phyloP scores from a whole-genome alignment of 768 basidiomycete genomes.

The Peribolospora kevripleyi region DNA sequence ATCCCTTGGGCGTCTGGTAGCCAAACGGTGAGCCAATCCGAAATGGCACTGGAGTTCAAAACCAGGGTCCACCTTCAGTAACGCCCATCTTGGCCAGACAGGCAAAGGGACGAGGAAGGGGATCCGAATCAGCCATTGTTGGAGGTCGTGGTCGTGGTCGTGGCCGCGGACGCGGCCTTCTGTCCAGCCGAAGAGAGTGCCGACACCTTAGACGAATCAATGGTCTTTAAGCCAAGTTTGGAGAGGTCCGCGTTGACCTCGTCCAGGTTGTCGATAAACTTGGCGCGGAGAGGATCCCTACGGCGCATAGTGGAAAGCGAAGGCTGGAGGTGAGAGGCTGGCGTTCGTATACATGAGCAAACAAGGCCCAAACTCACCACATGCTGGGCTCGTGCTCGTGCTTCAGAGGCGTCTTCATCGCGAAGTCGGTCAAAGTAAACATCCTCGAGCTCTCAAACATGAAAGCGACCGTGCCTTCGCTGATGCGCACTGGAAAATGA shows the following conservation, averaged over 20 bases:
- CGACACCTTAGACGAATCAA: neutral
- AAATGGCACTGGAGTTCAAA: too few relatives aligned
- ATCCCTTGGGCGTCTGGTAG: too few relatives aligned
- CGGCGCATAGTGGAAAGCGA: neutral
- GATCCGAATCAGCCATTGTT: too few relatives aligned
- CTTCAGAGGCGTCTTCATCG: constrained; percentile 34
- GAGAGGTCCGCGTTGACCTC: constrained; percentile 31
- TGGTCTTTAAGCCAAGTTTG: constrained; percentile 17
- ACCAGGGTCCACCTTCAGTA: too few relatives aligned
- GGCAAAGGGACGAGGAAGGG: too few relatives aligned
- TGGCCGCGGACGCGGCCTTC: too few relatives aligned
- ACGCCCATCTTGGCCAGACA: too few relatives aligned
- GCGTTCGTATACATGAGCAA: neutral
- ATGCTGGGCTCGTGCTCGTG: constrained; percentile 33
- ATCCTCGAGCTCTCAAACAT: constrained; percentile 43
- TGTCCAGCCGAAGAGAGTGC: too few relatives aligned
- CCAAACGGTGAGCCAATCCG: too few relatives aligned
- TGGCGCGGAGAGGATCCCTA: constrained; percentile 33
- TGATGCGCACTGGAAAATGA: too few relatives aligned
- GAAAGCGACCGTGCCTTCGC: constrained; percentile 32
- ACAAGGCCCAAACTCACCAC: neutral
- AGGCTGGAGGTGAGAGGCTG: neutral
- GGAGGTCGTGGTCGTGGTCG: too few relatives aligned
- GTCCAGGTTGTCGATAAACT: constrained; percentile 35
- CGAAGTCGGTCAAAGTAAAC: constrained; percentile 40